Conservation (phyloP, 768 basidiomycete species). For the Amanita phalloides region DNA sequence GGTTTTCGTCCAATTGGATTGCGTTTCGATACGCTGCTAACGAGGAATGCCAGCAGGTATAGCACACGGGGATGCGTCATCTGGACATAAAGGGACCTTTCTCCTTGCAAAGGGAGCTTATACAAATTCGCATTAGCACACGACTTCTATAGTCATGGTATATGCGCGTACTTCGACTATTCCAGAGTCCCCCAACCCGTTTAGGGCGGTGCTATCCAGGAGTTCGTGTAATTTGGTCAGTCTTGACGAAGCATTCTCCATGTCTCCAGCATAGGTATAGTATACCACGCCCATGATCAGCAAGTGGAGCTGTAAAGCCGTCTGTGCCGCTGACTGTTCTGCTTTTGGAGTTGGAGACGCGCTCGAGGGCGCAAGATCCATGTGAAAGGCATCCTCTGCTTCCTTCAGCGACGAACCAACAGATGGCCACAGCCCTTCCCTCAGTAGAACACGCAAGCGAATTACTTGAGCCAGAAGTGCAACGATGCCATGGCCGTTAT, state of each 20-base stretch:
- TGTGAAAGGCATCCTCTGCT: constrained; percentile 39
- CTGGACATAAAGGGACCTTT: constrained; percentile 40
- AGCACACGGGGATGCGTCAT: constrained; percentile 61
- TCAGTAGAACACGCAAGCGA: constrained; percentile 44
- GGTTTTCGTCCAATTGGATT: constrained; percentile 69
- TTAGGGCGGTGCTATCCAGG: constrained; percentile 48
- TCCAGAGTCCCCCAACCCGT: constrained; percentile 21
- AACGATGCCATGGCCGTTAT: constrained; percentile 29
- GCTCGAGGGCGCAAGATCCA: constrained; percentile 17
- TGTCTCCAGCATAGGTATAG: constrained; percentile 48
- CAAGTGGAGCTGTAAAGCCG: constrained; percentile 37
- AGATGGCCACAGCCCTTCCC: constrained; percentile 42
- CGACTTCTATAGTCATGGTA: background rate
- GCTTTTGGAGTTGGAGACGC: constrained; percentile 3
- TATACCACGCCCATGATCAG: constrained; percentile 54
- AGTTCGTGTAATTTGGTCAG: constrained; percentile 53
- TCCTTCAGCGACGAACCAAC: constrained; percentile 35
- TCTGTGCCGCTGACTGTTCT: constrained; percentile 13
- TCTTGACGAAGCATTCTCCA: constrained; percentile 34
- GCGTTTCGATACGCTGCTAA: constrained; percentile 56
- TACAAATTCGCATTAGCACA: constrained; percentile 13
- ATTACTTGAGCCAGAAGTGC: constrained; percentile 42
- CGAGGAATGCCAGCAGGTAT: constrained; percentile 53
- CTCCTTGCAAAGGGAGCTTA: constrained; percentile 22
- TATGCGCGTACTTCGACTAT: constrained; percentile 19